phyloP scores from a whole-genome alignment of 2,329 filamentous ascomycete genomes.

The Hypoxylon sp. region DNA sequence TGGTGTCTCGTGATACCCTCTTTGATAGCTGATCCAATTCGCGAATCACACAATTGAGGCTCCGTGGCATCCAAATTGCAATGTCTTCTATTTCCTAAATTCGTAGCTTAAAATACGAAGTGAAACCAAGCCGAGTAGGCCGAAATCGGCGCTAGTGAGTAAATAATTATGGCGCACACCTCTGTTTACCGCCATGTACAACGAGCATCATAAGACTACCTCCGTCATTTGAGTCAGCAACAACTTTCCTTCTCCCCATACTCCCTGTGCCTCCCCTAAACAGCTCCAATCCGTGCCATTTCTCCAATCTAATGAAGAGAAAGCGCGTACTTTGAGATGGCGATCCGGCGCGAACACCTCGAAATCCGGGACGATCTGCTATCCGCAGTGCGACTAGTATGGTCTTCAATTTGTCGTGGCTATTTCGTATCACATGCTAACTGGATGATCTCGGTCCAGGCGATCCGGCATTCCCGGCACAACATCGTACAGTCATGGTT shows the following conservation, averaged over 20 bases:
- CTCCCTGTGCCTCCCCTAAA: constrained; percentile 3
- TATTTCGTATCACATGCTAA: neutral
- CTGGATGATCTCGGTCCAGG: constrained; percentile 19
- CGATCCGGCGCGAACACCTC: constrained; percentile 1
- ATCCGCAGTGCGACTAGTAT: constrained; percentile 35
- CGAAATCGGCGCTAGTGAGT: constrained; percentile 34
- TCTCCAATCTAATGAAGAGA: neutral
- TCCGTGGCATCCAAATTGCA: neutral
- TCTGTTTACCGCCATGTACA: constrained; percentile 9
- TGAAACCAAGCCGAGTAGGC: constrained; percentile 6
- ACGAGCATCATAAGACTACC: constrained; percentile 17
- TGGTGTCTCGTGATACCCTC: neutral
- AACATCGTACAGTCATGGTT: constrained; percentile 59
- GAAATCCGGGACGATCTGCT: constrained; percentile 30
- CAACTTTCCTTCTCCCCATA: neutral
- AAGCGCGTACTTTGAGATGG: constrained; percentile 1
- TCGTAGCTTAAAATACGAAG: constrained; percentile 3
- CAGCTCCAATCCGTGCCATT: neutral
- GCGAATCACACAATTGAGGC: neutral
- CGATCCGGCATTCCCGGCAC: constrained; percentile 39
- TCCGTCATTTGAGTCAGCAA: neutral
- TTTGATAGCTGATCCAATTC: neutral
- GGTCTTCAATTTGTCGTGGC: neutral
- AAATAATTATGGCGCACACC: constrained; percentile 22
- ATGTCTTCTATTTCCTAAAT: constrained; percentile 4